Conservation (phyloP, 2,329 filamentous ascomycete genomes). For the Cladosporium phlei region DNA sequence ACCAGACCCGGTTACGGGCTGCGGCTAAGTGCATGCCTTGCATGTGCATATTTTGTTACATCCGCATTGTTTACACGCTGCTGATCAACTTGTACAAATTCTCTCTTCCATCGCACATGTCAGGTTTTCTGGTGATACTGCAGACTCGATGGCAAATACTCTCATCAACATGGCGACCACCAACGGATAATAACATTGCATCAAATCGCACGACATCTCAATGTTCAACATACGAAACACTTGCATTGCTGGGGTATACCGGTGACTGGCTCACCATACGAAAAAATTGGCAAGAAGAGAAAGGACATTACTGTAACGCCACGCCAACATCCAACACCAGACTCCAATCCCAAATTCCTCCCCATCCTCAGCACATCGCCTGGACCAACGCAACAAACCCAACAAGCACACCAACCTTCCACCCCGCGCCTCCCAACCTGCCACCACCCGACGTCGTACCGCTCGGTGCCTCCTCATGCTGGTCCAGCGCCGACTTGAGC, state of each 20-base stretch:
- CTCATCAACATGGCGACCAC: too few relatives aligned
- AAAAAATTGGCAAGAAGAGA: not conserved
- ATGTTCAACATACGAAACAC: conserved; percentile 2
- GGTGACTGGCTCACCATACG: conserved; percentile 10
- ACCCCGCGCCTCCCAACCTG: not conserved
- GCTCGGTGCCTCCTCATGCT: not conserved
- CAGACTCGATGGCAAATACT: too few relatives aligned
- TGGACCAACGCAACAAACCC: conserved; percentile 5
- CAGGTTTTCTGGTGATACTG: too few relatives aligned
- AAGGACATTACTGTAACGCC: too few relatives aligned
- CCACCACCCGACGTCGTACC: not conserved
- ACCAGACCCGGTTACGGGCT: too few relatives aligned
- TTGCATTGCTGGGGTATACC: conserved; percentile 10
- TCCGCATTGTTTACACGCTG: too few relatives aligned
- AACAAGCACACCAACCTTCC: conserved; percentile 10
- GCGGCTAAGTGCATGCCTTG: too few relatives aligned
- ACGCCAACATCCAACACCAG: conserved; percentile 1
- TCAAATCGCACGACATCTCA: too few relatives aligned
- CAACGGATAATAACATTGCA: too few relatives aligned
- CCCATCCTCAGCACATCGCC: not conserved
- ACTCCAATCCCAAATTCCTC: not conserved
- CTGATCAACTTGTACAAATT: too few relatives aligned
- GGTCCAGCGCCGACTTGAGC: not conserved
- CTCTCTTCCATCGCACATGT: too few relatives aligned
- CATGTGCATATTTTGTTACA: too few relatives aligned